Evolutionary conservation across 2,329 filamentous ascomycete genomes (phyloP).

Genomic region (Hypoxylon sp.): DNA sequence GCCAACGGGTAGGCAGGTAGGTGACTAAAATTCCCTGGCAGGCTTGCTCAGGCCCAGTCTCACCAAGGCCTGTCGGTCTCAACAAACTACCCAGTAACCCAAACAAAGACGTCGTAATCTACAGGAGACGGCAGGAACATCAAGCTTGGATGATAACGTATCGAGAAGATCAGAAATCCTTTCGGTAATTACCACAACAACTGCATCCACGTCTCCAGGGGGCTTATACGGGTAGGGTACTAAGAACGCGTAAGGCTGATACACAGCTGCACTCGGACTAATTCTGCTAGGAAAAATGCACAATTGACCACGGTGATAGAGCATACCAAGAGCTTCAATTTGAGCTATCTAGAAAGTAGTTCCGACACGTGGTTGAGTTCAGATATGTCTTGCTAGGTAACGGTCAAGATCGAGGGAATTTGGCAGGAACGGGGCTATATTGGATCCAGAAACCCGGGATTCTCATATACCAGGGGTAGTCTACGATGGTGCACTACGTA

Average conservation of each 20-base stretch:
- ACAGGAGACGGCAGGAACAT: conserved; percentile 13
- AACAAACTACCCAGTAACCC: conserved; percentile 27
- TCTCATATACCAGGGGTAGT: conserved; percentile 36
- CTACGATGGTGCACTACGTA: conserved; percentile 38
- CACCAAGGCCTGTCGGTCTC: conserved; percentile 40
- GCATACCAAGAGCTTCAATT: conserved; percentile 21
- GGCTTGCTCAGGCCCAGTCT: conserved; percentile 43
- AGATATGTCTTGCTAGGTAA: conserved; percentile 12
- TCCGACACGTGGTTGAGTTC: conserved; percentile 29
- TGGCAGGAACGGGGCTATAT: conserved; percentile 41
- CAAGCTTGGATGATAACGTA: conserved; percentile 11
- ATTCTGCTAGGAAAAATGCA: conserved; percentile 15
- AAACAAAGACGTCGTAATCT: conserved; percentile 34
- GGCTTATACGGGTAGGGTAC: conserved; percentile 32
- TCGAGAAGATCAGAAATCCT: conserved; percentile 11
- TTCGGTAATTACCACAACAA: conserved; percentile 22
- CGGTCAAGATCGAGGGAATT: conserved; percentile 44
- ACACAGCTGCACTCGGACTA: conserved; percentile 41
- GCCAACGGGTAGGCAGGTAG: conserved; percentile 8
- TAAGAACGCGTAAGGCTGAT: conserved; percentile 29
- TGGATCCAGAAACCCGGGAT: conserved; percentile 32
- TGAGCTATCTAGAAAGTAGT: conserved; percentile 7
- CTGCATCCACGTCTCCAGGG: conserved; percentile 26
- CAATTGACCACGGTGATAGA: conserved; percentile 22
- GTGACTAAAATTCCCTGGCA: conserved; percentile 41